Evolutionary conservation across 495 filamentous ascomycete species (phyloP).

Genomic region (Patellaria atrata): DNA sequence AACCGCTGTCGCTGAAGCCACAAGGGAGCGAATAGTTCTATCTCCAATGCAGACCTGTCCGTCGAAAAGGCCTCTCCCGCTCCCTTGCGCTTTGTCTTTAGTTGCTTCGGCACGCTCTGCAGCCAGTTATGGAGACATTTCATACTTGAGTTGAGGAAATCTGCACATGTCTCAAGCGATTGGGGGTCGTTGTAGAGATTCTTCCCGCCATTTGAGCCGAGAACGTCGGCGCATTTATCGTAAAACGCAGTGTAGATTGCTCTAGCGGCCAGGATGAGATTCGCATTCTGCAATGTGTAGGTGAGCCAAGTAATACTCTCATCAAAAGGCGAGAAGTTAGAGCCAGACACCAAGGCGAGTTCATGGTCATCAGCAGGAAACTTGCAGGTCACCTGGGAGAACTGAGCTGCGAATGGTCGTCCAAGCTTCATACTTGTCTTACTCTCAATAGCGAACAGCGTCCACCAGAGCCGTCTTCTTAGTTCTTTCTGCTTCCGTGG

Average conservation of each 20-base stretch:
- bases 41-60: slow-evolving; percentile 24
- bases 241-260: slow-evolving; percentile 29
- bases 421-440: slow-evolving; percentile 39
- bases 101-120: slow-evolving; percentile 26
- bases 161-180: slow-evolving; percentile 17
- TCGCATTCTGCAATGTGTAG: slow-evolving; percentile 28
- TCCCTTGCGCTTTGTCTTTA: slow-evolving; percentile 28
- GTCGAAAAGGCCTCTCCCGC: slow-evolving; percentile 31
- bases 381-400: slow-evolving; percentile 25
- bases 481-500: slow-evolving; percentile 29
- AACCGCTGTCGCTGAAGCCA: slow-evolving; percentile 39
- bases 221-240: slow-evolving; percentile 12
- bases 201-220: slow-evolving; percentile 9
- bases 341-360: too few species aligned
- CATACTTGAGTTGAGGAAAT: slow-evolving; percentile 21
- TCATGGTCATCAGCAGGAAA: too few species aligned
- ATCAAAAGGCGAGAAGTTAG: slow-evolving; percentile 25
- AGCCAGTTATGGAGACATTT: slow-evolving; percentile 24
- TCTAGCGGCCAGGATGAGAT: slow-evolving; percentile 28
- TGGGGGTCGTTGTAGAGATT: slow-evolving; percentile 20
- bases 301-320: slow-evolving; percentile 17
- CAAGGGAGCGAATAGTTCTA: slow-evolving; percentile 27
- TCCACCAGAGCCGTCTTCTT: slow-evolving; percentile 39
- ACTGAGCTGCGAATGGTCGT: slow-evolving; percentile 30
- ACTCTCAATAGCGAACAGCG: slow-evolving; percentile 33